Percentiles rank a stretch among this genome's conserved stretches.
These are phyloP conservation scores for Larix kaempferi DNA, from an alignment of 75 land plant genomes.

Conservation along the genomic window DNA sequence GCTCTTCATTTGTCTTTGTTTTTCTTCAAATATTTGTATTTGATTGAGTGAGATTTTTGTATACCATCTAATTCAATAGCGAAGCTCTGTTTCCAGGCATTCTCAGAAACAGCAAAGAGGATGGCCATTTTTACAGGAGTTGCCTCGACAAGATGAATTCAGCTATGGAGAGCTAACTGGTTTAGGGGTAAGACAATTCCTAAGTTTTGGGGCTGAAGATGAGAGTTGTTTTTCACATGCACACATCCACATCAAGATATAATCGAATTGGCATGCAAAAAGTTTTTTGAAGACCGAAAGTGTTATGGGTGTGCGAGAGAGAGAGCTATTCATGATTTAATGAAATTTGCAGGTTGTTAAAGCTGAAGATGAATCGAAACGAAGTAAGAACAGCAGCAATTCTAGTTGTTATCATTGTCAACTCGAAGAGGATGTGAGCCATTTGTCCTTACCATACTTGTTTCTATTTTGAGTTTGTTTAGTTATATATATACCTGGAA, in stretches of 20 bases:
- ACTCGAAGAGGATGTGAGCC: slow-evolving; percentile 51
- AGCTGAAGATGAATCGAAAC: background rate
- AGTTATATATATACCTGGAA: background rate
- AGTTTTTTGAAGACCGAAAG: background rate
- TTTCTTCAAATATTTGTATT: background rate
- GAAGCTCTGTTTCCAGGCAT: slow-evolving; percentile 4
- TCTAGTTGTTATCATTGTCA: slow-evolving; percentile 13
- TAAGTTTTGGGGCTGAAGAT: background rate
- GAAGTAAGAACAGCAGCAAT: background rate
- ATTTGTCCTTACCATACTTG: background rate
- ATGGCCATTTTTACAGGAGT: slow-evolving; percentile 11
- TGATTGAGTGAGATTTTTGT: background rate
- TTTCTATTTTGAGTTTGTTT: background rate
- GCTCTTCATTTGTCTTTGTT: background rate
- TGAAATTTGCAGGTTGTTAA: background rate
- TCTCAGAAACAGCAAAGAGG: slow-evolving; percentile 9
- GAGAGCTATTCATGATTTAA: slow-evolving; percentile 5
- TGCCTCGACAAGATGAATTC: slow-evolving; percentile 6
- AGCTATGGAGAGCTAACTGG: background rate
- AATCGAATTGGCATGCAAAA: background rate
- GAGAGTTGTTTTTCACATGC: background rate
- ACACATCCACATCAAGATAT: no score
- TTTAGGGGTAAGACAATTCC: slow-evolving; percentile 4
- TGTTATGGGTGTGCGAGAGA: background rate
- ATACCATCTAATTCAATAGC: background rate